Percentiles rank a stretch among this genome's conserved stretches.
phyloP scores from a whole-genome alignment of 1,284 basidiomycete species.

The Ustilago loliicola region DNA sequence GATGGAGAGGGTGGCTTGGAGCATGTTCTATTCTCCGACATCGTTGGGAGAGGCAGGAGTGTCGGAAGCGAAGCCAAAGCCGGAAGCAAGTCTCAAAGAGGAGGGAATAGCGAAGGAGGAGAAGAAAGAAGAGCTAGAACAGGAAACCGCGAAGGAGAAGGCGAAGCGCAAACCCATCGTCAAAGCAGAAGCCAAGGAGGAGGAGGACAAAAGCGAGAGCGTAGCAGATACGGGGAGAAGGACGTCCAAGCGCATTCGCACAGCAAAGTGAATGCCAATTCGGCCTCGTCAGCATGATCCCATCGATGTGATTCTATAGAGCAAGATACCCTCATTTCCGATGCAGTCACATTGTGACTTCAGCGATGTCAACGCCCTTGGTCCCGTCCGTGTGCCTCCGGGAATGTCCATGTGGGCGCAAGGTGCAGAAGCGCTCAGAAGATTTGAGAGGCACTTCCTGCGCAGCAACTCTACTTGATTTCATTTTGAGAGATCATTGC shows the following conservation, averaged over 20 bases:
- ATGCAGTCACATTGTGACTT: neutral
- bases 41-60: neutral
- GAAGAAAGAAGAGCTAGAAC: no score
- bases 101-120: neutral
- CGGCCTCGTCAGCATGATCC: no score
- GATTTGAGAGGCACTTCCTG: neutral
- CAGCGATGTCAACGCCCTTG: neutral
- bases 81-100: neutral
- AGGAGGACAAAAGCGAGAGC: neutral
- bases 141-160: no score
- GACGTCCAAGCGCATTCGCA: conserved; percentile 11
- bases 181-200: neutral
- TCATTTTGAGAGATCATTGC: no score
- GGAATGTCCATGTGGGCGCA: no score
- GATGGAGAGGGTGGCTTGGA: conserved; percentile 30
- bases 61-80: neutral
- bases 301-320: neutral
- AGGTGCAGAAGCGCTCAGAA: neutral
- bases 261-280: conserved; percentile 3
- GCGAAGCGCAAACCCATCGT: neutral
- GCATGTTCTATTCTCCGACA: conserved; percentile 8
- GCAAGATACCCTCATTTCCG: neutral
- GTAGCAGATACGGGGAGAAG: neutral
- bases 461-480: neutral
- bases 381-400: no score